Conservation (phyloP, 768 basidiomycete genomes). For the Mycena rebaudengoi region DNA sequence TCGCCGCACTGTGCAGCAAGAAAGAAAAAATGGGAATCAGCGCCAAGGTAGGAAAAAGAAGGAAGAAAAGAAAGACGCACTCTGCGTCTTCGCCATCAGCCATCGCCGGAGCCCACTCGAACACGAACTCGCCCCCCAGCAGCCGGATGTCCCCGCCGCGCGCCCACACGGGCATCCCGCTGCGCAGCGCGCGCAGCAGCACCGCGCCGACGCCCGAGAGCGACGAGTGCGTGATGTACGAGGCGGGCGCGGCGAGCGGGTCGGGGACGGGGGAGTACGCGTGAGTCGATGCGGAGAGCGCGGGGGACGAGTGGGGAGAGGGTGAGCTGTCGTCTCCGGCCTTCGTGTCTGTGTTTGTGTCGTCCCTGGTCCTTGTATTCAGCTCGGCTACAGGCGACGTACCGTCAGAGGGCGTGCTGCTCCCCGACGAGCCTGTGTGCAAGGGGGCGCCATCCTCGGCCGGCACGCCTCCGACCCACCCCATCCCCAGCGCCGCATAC, state of each 20-base stretch:
- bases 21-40: not conserved
- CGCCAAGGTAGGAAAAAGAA: not conserved
- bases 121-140: constrained; percentile 88
- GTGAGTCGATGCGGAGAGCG: too few relatives aligned
- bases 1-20: not conserved
- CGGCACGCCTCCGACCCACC: too few relatives aligned
- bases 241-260: constrained; percentile 22
- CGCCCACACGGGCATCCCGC: constrained; percentile 85
- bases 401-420: too few relatives aligned
- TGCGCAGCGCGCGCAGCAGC: constrained; percentile 70
- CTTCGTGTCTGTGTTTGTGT: too few relatives aligned
- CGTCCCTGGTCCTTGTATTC: not conserved
- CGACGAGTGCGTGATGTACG: constrained; percentile 72
- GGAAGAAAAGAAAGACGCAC: constrained; percentile 22
- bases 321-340: too few relatives aligned
- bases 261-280: constrained; percentile 25
- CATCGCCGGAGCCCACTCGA: constrained; percentile 59
- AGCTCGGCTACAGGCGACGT: not conserved
- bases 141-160: constrained; percentile 80
- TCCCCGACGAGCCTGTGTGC: too few relatives aligned
- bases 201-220: constrained; percentile 80
- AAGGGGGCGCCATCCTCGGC: too few relatives aligned
- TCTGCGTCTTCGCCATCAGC: too few relatives aligned
- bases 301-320: too few relatives aligned
- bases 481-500: constrained; percentile 82